phyloP scores from a whole-genome alignment of 106 monocot species.

The Apostasia shenzhenica region DNA sequence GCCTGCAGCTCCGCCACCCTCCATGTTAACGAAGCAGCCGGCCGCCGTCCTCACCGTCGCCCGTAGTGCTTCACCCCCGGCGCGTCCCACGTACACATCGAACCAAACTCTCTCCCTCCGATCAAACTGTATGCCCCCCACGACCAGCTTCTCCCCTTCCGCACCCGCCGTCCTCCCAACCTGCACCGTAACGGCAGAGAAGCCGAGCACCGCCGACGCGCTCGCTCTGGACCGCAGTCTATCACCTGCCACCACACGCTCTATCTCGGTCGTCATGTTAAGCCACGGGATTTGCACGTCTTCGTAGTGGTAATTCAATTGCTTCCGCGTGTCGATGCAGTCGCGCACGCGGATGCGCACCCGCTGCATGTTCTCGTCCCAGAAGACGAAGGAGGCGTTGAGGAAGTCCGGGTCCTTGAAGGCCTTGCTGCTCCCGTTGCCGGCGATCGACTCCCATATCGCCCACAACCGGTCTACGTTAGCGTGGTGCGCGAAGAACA shows the following conservation, averaged over 20 bases:
- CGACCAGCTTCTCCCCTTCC: conserved; percentile 18
- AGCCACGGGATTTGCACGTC: conserved; percentile 1
- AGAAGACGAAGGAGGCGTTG: conserved; percentile 17
- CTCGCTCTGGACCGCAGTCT: not conserved
- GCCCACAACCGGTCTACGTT: conserved; percentile 12
- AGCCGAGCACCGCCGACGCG: too few relatives aligned
- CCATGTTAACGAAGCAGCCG: conserved; percentile 45
- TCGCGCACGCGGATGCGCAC: conserved; percentile 20
- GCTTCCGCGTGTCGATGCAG: not conserved
- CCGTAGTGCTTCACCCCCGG: not conserved
- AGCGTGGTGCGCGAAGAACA: conserved; percentile 11
- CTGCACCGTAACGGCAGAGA: not conserved
- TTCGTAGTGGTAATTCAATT: not conserved
- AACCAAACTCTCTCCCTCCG: conserved; percentile 19
- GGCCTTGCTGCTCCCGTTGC: not conserved
- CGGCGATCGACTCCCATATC: not conserved
- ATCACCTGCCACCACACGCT: not conserved
- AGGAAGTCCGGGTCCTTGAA: conserved; percentile 21
- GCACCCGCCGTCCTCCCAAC: not conserved
- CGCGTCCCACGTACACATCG: conserved; percentile 38
- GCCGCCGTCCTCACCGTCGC: conserved; percentile 38
- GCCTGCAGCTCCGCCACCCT: not conserved
- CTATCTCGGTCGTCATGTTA: not conserved
- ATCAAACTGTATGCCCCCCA: conserved; percentile 20
- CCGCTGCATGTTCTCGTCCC: conserved; percentile 23